phyloP scores from a whole-genome alignment of 768 basidiomycete genomes.

The Coprinopsis strossmayeri region DNA sequence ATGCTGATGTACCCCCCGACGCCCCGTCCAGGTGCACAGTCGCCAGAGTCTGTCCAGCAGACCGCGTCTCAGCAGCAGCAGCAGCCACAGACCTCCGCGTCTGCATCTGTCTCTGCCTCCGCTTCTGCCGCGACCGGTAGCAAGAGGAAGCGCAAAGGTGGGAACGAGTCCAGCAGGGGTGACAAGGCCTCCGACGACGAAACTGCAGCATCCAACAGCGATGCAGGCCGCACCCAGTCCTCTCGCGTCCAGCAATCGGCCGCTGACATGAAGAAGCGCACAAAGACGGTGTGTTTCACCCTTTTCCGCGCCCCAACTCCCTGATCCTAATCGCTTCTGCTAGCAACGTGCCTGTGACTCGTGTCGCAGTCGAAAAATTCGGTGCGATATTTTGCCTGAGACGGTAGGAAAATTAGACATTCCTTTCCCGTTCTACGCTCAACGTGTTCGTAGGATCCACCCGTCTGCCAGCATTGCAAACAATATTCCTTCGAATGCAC shows the following conservation, averaged over 20 bases:
- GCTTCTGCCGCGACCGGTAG: slow-evolving; percentile 26
- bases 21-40: slow-evolving; percentile 27
- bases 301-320: slow-evolving; percentile 1
- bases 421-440: neutral
- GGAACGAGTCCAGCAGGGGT: slow-evolving; percentile 25
- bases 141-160: slow-evolving; percentile 65
- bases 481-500: slow-evolving; percentile 93
- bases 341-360: slow-evolving; percentile 83
- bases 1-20: slow-evolving; percentile 62
- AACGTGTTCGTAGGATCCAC: slow-evolving; percentile 43
- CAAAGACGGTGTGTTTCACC: slow-evolving; percentile 61
- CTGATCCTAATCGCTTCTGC: slow-evolving; percentile 11
- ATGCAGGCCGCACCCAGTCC: slow-evolving; percentile 28
- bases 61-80: slow-evolving; percentile 23
- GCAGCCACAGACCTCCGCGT: slow-evolving; percentile 23
- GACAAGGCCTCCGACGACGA: slow-evolving; percentile 61
- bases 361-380: slow-evolving; percentile 86
- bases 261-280: slow-evolving; percentile 76
- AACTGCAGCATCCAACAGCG: slow-evolving; percentile 41
- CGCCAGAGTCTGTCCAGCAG: slow-evolving; percentile 14
- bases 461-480: slow-evolving; percentile 90
- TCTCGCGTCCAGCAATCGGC: slow-evolving; percentile 17
- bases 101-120: slow-evolving; percentile 24
- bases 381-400: slow-evolving; percentile 86
- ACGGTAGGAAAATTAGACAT: slow-evolving; percentile 23